Evolutionary conservation across 2,329 filamentous ascomycete genomes (phyloP).

Genomic region (Verticillium albo-atrum): DNA sequence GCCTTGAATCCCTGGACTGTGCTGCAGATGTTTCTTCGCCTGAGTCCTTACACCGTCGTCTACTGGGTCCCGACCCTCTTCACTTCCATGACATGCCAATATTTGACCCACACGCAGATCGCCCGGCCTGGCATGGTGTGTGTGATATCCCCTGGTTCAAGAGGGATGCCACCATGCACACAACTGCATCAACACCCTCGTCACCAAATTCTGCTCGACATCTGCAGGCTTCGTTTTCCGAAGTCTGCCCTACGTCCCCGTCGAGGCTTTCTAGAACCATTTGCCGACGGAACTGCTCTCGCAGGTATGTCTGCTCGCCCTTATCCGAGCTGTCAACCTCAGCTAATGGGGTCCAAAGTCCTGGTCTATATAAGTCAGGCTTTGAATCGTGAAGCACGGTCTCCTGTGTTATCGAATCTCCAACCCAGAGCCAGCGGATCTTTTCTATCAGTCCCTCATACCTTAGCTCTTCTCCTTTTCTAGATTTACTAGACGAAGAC

Average conservation of each 20-base stretch:
- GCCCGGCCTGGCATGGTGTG: background rate
- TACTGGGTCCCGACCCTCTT: background rate
- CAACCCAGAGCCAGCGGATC: background rate
- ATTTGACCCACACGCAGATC: background rate
- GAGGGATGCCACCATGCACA: background rate
- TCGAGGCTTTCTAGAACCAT: background rate
- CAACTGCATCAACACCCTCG: background rate
- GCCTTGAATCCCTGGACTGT: background rate
- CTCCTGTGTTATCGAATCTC: background rate
- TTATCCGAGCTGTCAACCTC: background rate
- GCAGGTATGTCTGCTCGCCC: background rate
- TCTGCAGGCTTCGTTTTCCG: background rate
- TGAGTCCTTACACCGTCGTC: background rate
- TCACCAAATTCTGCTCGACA: background rate
- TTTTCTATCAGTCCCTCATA: background rate
- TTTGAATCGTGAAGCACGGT: background rate
- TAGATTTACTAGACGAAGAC: background rate
- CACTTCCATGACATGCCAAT: background rate
- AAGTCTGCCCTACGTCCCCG: background rate
- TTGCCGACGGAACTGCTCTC: background rate
- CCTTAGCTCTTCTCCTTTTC: background rate
- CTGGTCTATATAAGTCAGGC: background rate
- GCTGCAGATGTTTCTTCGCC: background rate
- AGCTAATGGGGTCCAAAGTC: background rate
- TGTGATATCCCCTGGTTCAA: background rate